Conservation (phyloP, 257 asterid species). For the Gentiana straminea region DNA sequence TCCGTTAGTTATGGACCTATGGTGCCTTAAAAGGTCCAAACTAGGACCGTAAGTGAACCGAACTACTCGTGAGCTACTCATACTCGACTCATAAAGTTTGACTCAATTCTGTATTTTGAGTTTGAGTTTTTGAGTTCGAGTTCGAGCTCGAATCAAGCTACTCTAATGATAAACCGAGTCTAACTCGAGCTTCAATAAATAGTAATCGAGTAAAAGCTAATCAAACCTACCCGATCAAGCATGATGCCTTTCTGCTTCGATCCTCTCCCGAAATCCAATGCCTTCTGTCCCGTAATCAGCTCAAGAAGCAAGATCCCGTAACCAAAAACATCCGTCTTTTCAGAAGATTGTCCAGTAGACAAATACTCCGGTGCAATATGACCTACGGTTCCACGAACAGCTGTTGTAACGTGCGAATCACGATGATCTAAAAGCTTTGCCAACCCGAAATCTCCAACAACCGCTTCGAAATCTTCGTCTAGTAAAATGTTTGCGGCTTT, state of each 20-base stretch:
- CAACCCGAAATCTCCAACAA: slow-evolving; percentile 89
- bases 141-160: too few relatives aligned
- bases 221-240: slow-evolving; percentile 57
- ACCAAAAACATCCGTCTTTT: slow-evolving; percentile 88
- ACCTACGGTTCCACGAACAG: slow-evolving; percentile 96
- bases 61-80: too few relatives aligned
- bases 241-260: slow-evolving; percentile 73
- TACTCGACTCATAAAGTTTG: too few relatives aligned
- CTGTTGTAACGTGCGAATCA: slow-evolving; percentile 89
- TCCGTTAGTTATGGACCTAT: too few relatives aligned
- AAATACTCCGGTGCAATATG: slow-evolving; percentile 90
- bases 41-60: too few relatives aligned
- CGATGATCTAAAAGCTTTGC: slow-evolving; percentile 89
- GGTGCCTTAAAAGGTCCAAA: too few relatives aligned
- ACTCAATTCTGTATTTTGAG: too few relatives aligned
- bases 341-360: slow-evolving; percentile 88
- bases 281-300: slow-evolving; percentile 86
- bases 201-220: too few relatives aligned
- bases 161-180: too few relatives aligned
- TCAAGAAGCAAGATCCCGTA: slow-evolving; percentile 85
- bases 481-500: slow-evolving; percentile 88
- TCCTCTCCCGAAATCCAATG: slow-evolving; percentile 75
- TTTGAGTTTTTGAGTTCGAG: too few relatives aligned
- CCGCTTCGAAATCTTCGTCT: slow-evolving; percentile 94
- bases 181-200: too few relatives aligned